A percentile compares a stretch with the other conserved stretches of the same genome.
These are phyloP conservation scores for Sarcodon sp. DNA, from an alignment of 768 basidiomycete genomes.

Conservation along the genomic window DNA sequence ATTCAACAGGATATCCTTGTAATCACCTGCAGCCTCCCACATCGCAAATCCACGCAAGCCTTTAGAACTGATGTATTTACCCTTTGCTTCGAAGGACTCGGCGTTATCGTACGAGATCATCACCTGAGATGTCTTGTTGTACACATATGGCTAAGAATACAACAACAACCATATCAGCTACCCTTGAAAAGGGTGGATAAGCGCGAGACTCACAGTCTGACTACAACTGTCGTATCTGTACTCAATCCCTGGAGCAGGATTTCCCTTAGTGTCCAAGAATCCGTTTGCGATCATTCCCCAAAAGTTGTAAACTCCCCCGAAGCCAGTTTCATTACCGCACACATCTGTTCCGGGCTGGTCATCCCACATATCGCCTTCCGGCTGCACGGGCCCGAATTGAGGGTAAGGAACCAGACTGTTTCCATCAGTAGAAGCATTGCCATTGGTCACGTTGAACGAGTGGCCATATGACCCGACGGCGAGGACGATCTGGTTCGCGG, in stretches of 20 bases:
- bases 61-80: constrained; percentile 36
- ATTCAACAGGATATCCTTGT: constrained; percentile 44
- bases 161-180: not conserved
- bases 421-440: constrained; percentile 20
- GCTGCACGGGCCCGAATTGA: constrained; percentile 29
- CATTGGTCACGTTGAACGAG: constrained; percentile 36
- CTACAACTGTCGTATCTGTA: constrained; percentile 54
- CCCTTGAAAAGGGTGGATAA: not conserved
- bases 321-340: constrained; percentile 36
- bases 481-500: constrained; percentile 59
- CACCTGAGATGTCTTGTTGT: constrained; percentile 36
- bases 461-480: constrained; percentile 83
- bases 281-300: constrained; percentile 47
- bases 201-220: constrained; percentile 43
- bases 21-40: constrained; percentile 65
- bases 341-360: constrained; percentile 33
- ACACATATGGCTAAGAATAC: constrained; percentile 47
- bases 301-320: constrained; percentile 45
- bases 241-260: constrained; percentile 32
- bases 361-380: constrained; percentile 46
- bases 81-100: constrained; percentile 47
- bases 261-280: constrained; percentile 35
- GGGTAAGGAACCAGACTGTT: constrained; percentile 35
- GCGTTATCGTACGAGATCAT: constrained; percentile 59
- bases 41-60: constrained; percentile 56